phyloP scores from a whole-genome alignment of 768 basidiomycete species.

The Tulasnella sp. region DNA sequence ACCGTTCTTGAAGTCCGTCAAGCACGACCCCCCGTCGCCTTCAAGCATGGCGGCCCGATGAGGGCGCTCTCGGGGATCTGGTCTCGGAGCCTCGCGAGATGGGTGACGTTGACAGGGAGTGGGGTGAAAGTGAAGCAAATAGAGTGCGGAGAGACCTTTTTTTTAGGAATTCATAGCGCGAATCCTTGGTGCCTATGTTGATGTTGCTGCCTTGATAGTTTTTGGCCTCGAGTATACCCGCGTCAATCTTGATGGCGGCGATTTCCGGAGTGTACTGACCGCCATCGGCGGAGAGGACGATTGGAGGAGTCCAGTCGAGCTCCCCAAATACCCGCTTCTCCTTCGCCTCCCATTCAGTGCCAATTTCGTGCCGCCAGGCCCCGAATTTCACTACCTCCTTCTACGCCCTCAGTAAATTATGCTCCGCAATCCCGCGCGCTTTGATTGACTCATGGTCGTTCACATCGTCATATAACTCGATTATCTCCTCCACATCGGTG shows the following conservation, averaged over 20 bases:
- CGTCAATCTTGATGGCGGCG: conserved; percentile 18
- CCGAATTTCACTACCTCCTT: conserved; percentile 9
- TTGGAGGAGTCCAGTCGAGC: conserved; percentile 6
- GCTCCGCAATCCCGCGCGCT: conserved; percentile 9
- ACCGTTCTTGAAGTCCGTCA: conserved; percentile 18
- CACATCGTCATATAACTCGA: neutral
- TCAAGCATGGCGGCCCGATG: conserved; percentile 14
- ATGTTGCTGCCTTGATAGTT: conserved; percentile 16
- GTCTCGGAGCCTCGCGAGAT: conserved; percentile 14
- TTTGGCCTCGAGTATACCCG: conserved; percentile 3
- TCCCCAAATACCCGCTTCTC: conserved; percentile 15
- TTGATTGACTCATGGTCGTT: neutral
- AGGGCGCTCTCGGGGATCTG: conserved; percentile 9
- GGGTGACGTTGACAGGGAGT: conserved; percentile 14
- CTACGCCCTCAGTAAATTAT: conserved; percentile 14
- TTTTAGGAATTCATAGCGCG: conserved; percentile 9
- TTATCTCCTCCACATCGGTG: conserved; percentile 7
- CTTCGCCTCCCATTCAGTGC: conserved; percentile 5
- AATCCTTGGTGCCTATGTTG: conserved; percentile 14
- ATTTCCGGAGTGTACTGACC: conserved; percentile 15
- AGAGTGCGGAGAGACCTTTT: conserved; percentile 11
- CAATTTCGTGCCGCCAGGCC: conserved; percentile 12
- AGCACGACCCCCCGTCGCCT: conserved; percentile 11
- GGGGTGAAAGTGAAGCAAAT: neutral
- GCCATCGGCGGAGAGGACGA: conserved; percentile 11